Evolutionary conservation across 495 filamentous ascomycete species (phyloP), one percentile per base, ranked within the genome.

Genomic region (Daldinia caldariorum): DNA sequence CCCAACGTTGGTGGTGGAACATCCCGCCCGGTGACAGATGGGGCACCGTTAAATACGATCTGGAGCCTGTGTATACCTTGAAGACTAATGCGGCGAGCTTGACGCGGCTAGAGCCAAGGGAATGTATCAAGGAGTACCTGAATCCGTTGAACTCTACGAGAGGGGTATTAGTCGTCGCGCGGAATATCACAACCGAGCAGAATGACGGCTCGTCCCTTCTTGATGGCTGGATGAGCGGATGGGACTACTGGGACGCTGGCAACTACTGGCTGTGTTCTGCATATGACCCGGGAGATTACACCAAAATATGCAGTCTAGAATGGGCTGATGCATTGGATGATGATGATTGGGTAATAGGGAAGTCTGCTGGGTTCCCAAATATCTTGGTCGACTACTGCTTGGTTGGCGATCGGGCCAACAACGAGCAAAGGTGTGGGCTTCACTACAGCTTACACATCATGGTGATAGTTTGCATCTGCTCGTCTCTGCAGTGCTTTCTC

Each of bases 161-260:
- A 47, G 18, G 9, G 10, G 43, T 47, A 0, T 12, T 47, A 18
- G 43, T 47, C 8, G 43, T 47, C 12, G 43, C 43, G 20, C 43
- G 20, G 9, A 47, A 47, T 22, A 12, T 47, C 0, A 47, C 43
- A 22, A 5, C 16, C 4, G 43, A 47, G 20, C 43, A 47, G 4
- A 47, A 54, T 12, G 14, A 54, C 22, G 50, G 50, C 13, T 54
- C 50, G 2, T 54, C 50, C 13, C n/a, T 54, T 2, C 26, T 54
- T 5, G 50, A 54, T 3, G 50, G 50, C 12, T 54, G 50, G 50
- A 18, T 54, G 50, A 54, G 26, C 16, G 50, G 50, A 34, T 54
- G 50, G 50, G 50, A 54, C 31, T 54, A 54, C 29, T 54, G 50
- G 50, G 29, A 54, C 31, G 50, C 50, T n/a, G 50, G 50, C 12